Conservation (phyloP, 2,329 filamentous ascomycete genomes). For the Fusarium sp. region DNA sequence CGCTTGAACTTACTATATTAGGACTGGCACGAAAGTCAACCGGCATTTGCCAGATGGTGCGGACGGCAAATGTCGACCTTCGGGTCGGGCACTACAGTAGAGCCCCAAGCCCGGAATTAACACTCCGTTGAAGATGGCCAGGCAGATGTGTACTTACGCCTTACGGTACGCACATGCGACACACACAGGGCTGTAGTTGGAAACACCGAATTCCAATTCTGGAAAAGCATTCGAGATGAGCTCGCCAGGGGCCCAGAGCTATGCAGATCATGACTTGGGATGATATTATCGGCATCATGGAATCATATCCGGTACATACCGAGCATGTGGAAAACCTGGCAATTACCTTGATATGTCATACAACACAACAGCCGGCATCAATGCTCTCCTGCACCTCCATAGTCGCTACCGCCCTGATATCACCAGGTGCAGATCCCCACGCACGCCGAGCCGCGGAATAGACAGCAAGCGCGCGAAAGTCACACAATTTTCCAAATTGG, state of each 20-base stretch:
- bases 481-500: slow-evolving; percentile 28
- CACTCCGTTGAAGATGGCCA: slow-evolving; percentile 26
- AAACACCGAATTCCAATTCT: slow-evolving; percentile 14
- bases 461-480: slow-evolving; percentile 37
- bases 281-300: slow-evolving; percentile 15
- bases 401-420: slow-evolving; percentile 2
- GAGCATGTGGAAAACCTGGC: slow-evolving; percentile 11
- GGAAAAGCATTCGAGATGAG: slow-evolving; percentile 32
- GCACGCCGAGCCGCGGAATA: slow-evolving; percentile 34
- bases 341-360: slow-evolving; percentile 25
- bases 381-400: slow-evolving; percentile 15
- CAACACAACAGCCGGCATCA: slow-evolving; percentile 34
- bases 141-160: neutral
- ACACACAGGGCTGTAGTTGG: slow-evolving; percentile 9
- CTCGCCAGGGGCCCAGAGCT: neutral
- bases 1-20: slow-evolving; percentile 29
- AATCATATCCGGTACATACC: slow-evolving; percentile 16
- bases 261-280: slow-evolving; percentile 19
- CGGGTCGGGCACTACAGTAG: slow-evolving; percentile 39
- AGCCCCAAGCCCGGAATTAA: slow-evolving; percentile 35
- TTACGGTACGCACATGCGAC: neutral
- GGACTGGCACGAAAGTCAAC: slow-evolving; percentile 22
- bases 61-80: slow-evolving; percentile 48
- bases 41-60: slow-evolving; percentile 44
- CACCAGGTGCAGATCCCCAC: slow-evolving; percentile 11